phyloP scores from a whole-genome alignment of 371 early-diverging fungal species.

The Mucor piriformis region DNA sequence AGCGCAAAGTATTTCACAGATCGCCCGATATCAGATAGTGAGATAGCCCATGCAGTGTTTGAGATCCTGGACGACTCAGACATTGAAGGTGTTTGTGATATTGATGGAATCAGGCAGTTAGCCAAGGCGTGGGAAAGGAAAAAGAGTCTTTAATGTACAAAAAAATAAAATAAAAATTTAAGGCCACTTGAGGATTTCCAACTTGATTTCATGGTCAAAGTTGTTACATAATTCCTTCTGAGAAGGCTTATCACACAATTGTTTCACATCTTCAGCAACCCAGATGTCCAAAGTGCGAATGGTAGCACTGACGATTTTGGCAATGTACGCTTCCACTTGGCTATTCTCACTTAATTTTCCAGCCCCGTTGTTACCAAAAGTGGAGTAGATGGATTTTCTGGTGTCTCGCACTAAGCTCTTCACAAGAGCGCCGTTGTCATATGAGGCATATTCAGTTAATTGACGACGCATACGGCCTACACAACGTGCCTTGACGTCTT shows the following conservation, averaged over 20 bases:
- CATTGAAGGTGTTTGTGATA: constrained; percentile 26
- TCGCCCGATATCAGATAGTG: constrained; percentile 28
- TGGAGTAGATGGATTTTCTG: constrained; percentile 32
- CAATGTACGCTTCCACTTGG: constrained; percentile 27
- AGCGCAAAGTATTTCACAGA: constrained; percentile 23
- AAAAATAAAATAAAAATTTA: constrained; percentile 20
- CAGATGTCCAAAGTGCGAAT: constrained; percentile 35
- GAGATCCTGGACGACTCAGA: constrained; percentile 24
- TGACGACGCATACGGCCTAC: constrained; percentile 40
- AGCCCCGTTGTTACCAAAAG: constrained; percentile 37
- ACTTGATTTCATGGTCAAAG: constrained; percentile 48
- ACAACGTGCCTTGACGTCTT: constrained; percentile 47
- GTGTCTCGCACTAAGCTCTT: constrained; percentile 31
- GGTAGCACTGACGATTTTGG: constrained; percentile 33
- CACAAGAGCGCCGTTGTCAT: constrained; percentile 41
- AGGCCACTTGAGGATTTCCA: constrained; percentile 52
- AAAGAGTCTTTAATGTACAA: not conserved
- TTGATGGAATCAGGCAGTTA: constrained; percentile 24
- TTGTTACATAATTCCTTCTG: constrained; percentile 44
- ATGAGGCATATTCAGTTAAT: constrained; percentile 36
- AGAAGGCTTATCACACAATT: constrained; percentile 40
- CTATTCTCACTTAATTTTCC: constrained; percentile 36
- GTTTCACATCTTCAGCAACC: constrained; percentile 35
- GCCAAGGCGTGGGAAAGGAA: constrained; percentile 29
- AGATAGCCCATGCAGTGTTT: constrained; percentile 26